Evolutionary conservation across 2,329 filamentous ascomycete species (phyloP), one percentile per base, ranked within the genome.

Genomic region (Fusarium nanum): DNA sequence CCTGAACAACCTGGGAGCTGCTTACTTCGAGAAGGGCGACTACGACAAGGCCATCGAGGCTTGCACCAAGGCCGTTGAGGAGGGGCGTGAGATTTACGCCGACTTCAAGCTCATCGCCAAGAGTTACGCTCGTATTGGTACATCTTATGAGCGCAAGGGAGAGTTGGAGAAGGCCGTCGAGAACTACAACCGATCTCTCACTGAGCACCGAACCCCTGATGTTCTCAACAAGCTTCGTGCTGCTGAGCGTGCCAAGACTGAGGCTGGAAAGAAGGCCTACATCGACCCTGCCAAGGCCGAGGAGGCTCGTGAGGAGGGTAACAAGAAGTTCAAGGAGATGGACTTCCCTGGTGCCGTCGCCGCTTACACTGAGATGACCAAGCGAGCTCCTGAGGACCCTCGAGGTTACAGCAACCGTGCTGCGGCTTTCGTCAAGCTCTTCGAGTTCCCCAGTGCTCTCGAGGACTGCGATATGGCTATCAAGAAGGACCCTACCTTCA

Each of bases 51-150:
- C 92, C 72, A 94, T 99, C 70, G 92, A 97, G 75, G 84, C 91
- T 18, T 99, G 96, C 83, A 90, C 92, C 75, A 89, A 93, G 83
- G 96, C 97, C 13, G 88, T 97, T 56, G 92, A 97, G 73, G 92
- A 98, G 80, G 96, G 96, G 59, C 93, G 96, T 63, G 88, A 92
- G 75, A 90, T 97, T 74, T 92, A 94, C 60, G 94, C 96, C 69
- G 96, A 99, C 83, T 99, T 98, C 87, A 99, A 99, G 89, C 87
- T 94, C 77, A 95, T 99, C 72, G 94, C 97, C 78, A 98, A 98
- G 89, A 93, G 95, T n/a, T 98, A 96, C 76, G 94, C 94, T 41
- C 93, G 96, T 74, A 97, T 99, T 73, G 96, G 96, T 70, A 88
- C 90, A n/a, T 90, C 95, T 0, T 94, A 98, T 79, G 96, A 99